These are phyloP conservation scores for Piper longum DNA, from an alignment of 164 flowering plant genomes.

Conservation along the genomic window DNA sequence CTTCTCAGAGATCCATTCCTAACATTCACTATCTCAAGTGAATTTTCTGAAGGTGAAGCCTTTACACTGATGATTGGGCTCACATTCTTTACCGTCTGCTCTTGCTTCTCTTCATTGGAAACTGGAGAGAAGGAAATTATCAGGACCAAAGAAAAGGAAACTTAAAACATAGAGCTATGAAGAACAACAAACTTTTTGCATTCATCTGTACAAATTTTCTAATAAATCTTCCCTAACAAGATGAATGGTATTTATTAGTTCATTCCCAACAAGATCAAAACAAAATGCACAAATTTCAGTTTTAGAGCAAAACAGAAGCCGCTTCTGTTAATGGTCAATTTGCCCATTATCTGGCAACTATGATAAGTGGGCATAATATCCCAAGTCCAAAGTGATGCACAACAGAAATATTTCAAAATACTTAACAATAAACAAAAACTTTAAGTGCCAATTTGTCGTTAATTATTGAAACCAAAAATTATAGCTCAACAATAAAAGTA, in stretches of 20 bases:
- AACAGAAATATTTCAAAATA: too few species aligned
- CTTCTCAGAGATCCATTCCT: constrained; percentile 54
- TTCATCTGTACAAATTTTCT: background rate
- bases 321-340: too few species aligned
- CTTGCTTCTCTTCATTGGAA: constrained; percentile 42
- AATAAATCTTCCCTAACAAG: too few species aligned
- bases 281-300: background rate
- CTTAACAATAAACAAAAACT: too few species aligned
- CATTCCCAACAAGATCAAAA: background rate
- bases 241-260: too few species aligned
- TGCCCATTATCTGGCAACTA: too few species aligned
- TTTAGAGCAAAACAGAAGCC: too few species aligned
- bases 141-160: background rate
- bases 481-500: too few species aligned
- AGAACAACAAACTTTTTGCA: background rate
- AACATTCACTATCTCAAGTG: constrained; percentile 35
- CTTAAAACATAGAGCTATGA: background rate
- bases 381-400: too few species aligned
- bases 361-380: too few species aligned
- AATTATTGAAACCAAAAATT: too few species aligned
- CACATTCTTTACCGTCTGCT: constrained; percentile 35
- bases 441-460: too few species aligned
- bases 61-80: constrained; percentile 44
- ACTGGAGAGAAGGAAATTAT: background rate
- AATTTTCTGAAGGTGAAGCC: constrained; percentile 60